Conservation (phyloP, 2,329 filamentous ascomycete genomes). For the Fusarium sp. region DNA sequence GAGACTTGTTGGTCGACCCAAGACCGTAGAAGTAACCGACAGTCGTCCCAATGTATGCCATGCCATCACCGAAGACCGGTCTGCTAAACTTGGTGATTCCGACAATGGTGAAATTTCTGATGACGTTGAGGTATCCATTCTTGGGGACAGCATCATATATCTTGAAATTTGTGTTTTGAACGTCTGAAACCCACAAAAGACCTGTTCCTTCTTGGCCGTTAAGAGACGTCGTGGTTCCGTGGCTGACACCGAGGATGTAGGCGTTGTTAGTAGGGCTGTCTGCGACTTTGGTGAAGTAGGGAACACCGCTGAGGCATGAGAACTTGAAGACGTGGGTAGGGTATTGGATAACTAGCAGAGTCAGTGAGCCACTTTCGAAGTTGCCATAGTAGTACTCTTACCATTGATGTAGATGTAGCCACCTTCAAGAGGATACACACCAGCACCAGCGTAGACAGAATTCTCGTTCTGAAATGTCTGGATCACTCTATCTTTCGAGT, state of each 20-base stretch:
- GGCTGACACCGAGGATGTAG: constrained; percentile 65
- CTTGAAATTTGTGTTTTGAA: constrained; percentile 63
- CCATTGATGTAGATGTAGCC: constrained; percentile 61
- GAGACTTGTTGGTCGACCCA: constrained; percentile 64
- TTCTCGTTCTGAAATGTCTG: constrained; percentile 58
- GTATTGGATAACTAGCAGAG: constrained; percentile 59
- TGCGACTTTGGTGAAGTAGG: constrained; percentile 65
- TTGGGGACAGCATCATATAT: constrained; percentile 64
- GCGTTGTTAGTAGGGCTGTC: constrained; percentile 62
- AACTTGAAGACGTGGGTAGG: constrained; percentile 69
- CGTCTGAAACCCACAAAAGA: constrained; percentile 66
- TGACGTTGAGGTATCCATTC: constrained; percentile 57
- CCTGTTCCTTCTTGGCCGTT: constrained; percentile 65
- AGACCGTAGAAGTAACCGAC: constrained; percentile 65
- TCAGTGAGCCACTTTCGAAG: neutral
- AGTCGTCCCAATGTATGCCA: constrained; percentile 64
- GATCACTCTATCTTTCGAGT: constrained; percentile 56
- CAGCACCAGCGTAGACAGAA: constrained; percentile 59
- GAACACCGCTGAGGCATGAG: constrained; percentile 61
- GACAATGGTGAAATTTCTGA: constrained; percentile 63
- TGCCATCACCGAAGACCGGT: constrained; percentile 67
- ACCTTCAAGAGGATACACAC: constrained; percentile 61
- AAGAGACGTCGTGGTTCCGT: constrained; percentile 66
- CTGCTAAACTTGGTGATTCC: constrained; percentile 67
- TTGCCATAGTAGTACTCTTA: neutral